Percentiles rank a stretch among this genome's conserved stretches.
phyloP scores from a whole-genome alignment of 495 filamentous ascomycete genomes.

The Copromyces sp. region DNA sequence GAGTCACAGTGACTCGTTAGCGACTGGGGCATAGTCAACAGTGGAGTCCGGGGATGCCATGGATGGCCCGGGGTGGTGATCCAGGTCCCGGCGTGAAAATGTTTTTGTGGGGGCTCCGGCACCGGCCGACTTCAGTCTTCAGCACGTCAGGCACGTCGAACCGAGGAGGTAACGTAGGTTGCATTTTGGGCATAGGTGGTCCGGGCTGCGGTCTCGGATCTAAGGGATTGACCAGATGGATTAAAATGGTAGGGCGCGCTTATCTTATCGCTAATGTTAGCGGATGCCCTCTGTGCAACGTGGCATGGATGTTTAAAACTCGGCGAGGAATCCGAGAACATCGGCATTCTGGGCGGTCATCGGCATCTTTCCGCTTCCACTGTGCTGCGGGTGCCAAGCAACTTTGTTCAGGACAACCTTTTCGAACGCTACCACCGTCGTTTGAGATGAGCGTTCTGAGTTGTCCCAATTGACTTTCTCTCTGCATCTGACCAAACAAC shows the following conservation, averaged over 20 bases:
- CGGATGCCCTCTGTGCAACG: neutral
- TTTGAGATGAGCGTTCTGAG: too few species aligned
- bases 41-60: neutral
- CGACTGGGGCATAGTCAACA: neutral
- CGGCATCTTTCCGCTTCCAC: neutral
- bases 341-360: neutral
- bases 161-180: neutral
- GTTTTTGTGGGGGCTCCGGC: neutral
- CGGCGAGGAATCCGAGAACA: neutral
- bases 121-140: neutral
- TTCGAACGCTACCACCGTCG: neutral
- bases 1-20: neutral
- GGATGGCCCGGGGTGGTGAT: neutral
- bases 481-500: neutral
- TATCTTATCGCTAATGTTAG: neutral
- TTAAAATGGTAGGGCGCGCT: neutral
- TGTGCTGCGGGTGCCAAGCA: neutral
- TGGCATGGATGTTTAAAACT: too few species aligned
- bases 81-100: neutral
- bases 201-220: neutral
- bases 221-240: neutral
- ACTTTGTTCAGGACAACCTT: neutral
- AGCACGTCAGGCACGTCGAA: neutral
- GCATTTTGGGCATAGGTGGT: neutral
- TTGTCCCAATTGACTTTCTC: too few species aligned